Base-by-base conservation (phyloP, 371 early-diverging fungal genomes). In the Mortierella sp. region DNA sequence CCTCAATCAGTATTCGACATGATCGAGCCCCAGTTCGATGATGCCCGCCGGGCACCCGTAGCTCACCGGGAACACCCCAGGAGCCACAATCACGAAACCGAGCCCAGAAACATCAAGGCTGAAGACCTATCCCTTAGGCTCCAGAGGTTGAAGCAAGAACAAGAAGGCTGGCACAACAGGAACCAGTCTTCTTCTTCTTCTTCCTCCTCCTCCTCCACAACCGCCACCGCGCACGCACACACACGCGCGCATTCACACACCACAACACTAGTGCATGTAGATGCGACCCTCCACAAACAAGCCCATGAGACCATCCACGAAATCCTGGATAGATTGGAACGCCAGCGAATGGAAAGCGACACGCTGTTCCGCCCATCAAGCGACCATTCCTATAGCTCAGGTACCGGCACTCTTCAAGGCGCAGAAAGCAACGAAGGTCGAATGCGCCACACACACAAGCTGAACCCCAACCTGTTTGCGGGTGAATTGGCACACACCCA, bases 281-380 rank as follows among this genome's bases (percentile, higher is more conserved):
- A 67, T 17, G 13, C 58, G 2, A 64, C 53, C 41, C 49, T 70
- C 34, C 63, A 58, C 16, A 70, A 63, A 28, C 64, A 58, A 9
- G 45, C 54, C 37, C 54, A 70, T 3, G 64, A 63, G 1, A 31
- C 64, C 12, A 9, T 70, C 7, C 48, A 63, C 19, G 71, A 70
- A 40, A 70, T 70, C 21, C 29, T 70, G 34, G 64, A 63, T 3
- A 45, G 50, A 16, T 45, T 70, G 16, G 71, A 56, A 17, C 49
- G 41, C 0, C 71, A 45, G 25, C 53, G 59, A n/a, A 34, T n/a
- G 6, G 61, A 67, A 24, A 28, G n/a, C 27, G 45, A 45, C 22
- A 22, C 14, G 13, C 25, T 25, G n/a, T 25, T 27, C 17, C 21
- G 12, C 27, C 34, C 34, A 34, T 34, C 34, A 7, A 34, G 34